phyloP scores from a whole-genome alignment of 1,139 yeast genomes.

The Meyerozyma elateridarum region DNA sequence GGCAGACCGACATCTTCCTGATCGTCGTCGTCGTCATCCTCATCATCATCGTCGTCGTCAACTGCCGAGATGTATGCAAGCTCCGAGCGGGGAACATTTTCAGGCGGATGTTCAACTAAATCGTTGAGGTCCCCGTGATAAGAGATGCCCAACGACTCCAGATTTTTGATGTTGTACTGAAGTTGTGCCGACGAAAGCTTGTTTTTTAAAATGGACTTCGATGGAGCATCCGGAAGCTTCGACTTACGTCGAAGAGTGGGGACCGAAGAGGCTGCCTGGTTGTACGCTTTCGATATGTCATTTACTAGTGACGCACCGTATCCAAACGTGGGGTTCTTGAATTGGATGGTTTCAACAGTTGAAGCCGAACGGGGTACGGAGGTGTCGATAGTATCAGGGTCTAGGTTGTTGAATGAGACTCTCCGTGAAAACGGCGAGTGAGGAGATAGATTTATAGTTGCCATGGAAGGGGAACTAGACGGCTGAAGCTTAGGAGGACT shows the following conservation, averaged over 20 bases:
- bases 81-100: slow-evolving; percentile 6
- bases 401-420: slow-evolving; percentile 43
- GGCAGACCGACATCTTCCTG: slow-evolving; percentile 8
- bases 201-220: slow-evolving; percentile 39
- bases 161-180: slow-evolving; percentile 18
- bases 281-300: slow-evolving; percentile 15
- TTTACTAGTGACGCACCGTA: slow-evolving; percentile 13
- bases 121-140: slow-evolving; percentile 13
- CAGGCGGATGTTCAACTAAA: slow-evolving; percentile 9
- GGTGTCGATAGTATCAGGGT: slow-evolving; percentile 21
- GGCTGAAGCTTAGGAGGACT: no score
- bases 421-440: slow-evolving; percentile 25
- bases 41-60: slow-evolving; percentile 21
- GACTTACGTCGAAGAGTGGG: slow-evolving; percentile 6
- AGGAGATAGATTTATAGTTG: slow-evolving; percentile 1
- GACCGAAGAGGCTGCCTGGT: slow-evolving; percentile 5
- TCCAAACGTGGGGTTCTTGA: slow-evolving; percentile 11
- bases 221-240: slow-evolving; percentile 29
- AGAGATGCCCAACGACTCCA: slow-evolving; percentile 7
- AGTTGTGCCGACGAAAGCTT: slow-evolving; percentile 30
- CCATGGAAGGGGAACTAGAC: no score
- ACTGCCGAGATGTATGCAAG: slow-evolving; percentile 8
- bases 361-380: background rate
- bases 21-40: slow-evolving; percentile 11
- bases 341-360: background rate